Evolutionary conservation across 2,329 filamentous ascomycete genomes (phyloP).

Genomic region (Xylariaceae sp.): DNA sequence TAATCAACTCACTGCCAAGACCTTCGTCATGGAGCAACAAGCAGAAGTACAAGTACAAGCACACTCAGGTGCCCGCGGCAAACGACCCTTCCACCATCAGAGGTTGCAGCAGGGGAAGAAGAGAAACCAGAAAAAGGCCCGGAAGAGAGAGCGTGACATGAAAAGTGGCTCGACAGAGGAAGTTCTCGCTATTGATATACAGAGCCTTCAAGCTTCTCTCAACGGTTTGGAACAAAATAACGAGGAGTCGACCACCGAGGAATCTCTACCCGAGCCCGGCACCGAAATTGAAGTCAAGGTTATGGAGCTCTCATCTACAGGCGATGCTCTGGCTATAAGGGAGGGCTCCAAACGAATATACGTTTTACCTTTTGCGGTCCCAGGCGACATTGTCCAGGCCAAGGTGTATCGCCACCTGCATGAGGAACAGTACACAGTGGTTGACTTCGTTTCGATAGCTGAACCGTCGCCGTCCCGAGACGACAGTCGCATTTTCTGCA

Average conservation of each 20-base stretch:
- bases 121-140: slow-evolving; percentile 25
- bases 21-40: background rate
- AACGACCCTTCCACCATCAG: slow-evolving; percentile 28
- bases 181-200: slow-evolving; percentile 68
- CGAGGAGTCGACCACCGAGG: slow-evolving; percentile 31
- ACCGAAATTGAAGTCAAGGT: slow-evolving; percentile 85
- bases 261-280: slow-evolving; percentile 66
- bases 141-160: slow-evolving; percentile 63
- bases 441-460: slow-evolving; percentile 81
- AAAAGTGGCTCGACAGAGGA: slow-evolving; percentile 70
- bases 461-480: slow-evolving; percentile 78
- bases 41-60: background rate
- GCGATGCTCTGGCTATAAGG: slow-evolving; percentile 84
- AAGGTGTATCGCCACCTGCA: slow-evolving; percentile 78
- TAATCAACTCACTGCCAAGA: background rate
- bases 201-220: slow-evolving; percentile 56
- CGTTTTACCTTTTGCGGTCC: slow-evolving; percentile 85
- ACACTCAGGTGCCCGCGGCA: slow-evolving; percentile 17
- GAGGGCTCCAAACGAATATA: slow-evolving; percentile 72
- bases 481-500: slow-evolving; percentile 76
- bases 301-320: slow-evolving; percentile 82
- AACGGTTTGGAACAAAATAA: slow-evolving; percentile 39
- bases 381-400: slow-evolving; percentile 79
- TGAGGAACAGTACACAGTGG: slow-evolving; percentile 71
- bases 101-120: slow-evolving; percentile 26